Evolutionary conservation across 768 basidiomycete species (phyloP), one percentile per base, ranked within the genome.

Genomic region (Suillus fuscotomentosus): DNA sequence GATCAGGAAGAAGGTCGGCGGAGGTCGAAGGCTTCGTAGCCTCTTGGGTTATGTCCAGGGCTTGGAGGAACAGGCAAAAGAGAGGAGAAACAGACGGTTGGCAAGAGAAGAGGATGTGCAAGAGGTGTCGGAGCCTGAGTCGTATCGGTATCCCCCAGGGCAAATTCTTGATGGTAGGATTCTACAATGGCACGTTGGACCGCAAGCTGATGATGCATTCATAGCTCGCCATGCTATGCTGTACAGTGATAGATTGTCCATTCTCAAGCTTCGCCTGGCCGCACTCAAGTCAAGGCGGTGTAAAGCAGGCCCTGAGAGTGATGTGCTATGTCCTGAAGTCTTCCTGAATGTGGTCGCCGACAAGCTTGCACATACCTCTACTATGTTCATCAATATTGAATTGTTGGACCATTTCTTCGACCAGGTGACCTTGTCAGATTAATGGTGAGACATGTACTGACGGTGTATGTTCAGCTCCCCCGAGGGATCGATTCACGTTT

Each of bases 311-410:
- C 95, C 96, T 7, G 88, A 94, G 64, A 94, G 86, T 68, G 91
- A 95, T 61, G 85, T 88, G 13, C 84, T 99, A 72, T 99, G 97
- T 74, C 97, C 97, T 0, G 97, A 99, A 75, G 92, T 93, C 0
- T 99, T 99, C 86, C 84, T 99, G 67, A 90, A 94, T 70, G 94
- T 97, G 31, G 95, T 99, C 24, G 95, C 97, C 3, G 94, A 98
- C 75, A 99, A 99, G 77, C 83, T 99, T 48, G 95, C 96, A 1
- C 90, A 95, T 72, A 99, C 97, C 0, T 94, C 95, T 3, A 88
- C 96, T 3, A 94, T 98, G 91, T 99, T 99, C 76, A 97, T 99
- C 83, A 97, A 95, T 79, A 97, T 99, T 65, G 97, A 99, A 75
- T 82, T 99, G 11, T 85, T 99, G 2, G 96, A 97, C 71, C 96